Evolutionary conservation across 2,329 filamentous ascomycete species (phyloP).

Genomic region (Colletotrichum ledebouriae): DNA sequence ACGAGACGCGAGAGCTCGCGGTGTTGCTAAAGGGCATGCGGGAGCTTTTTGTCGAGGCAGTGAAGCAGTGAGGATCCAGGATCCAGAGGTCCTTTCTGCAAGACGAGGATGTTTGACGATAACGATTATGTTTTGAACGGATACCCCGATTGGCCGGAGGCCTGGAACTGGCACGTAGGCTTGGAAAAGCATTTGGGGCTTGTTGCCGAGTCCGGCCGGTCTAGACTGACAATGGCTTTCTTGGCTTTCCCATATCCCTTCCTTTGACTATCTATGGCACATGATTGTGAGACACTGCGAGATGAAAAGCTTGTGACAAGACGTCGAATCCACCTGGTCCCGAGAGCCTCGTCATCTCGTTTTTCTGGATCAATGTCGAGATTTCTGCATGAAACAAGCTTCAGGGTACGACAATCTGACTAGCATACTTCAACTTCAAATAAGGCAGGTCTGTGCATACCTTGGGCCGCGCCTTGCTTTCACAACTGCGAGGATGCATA

Average conservation of each 20-base stretch:
- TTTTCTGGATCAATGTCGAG: background rate
- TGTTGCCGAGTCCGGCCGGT: conserved; percentile 5
- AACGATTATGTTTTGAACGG: conserved; percentile 30
- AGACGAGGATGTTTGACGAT: conserved; percentile 34
- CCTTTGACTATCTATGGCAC: background rate
- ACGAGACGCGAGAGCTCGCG: conserved; percentile 82
- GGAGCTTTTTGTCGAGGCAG: conserved; percentile 78
- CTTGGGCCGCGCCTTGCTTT: background rate
- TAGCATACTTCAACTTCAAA: conserved; percentile 4
- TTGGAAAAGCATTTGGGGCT: background rate
- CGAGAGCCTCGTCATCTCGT: background rate
- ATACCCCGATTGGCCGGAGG: conserved; percentile 30
- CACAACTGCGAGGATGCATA: background rate
- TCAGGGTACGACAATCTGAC: background rate
- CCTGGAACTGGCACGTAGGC: background rate
- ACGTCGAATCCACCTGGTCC: background rate
- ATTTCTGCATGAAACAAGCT: background rate
- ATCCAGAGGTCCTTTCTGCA: background rate
- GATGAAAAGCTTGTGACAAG: background rate
- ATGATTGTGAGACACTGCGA: conserved; percentile 6
- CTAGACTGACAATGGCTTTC: conserved; percentile 9
- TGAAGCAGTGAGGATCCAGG: conserved; percentile 62
- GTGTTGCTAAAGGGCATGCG: conserved; percentile 85
- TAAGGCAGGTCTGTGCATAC: conserved; percentile 13
- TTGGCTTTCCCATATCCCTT: conserved; percentile 1